Evolutionary conservation across 2,329 filamentous ascomycete species (phyloP), one percentile per base, ranked within the genome.

Genomic region (Metarhizium sp.): DNA sequence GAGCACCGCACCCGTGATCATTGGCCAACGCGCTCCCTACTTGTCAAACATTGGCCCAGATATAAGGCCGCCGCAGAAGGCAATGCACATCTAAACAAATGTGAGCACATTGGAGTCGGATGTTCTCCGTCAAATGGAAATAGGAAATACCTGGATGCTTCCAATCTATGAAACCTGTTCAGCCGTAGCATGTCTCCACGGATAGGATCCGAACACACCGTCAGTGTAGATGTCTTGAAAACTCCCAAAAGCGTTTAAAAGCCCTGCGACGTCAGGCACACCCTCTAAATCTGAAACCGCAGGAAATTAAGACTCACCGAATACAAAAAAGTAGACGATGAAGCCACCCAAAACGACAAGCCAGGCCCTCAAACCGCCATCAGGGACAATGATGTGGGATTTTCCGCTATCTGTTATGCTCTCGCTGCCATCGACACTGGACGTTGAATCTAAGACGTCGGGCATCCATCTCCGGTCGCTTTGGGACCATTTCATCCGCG

Each of bases 221-320:
- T 48, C 42, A 5, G 36, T 59, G 58, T 82, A 84, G 64, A 77
- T 76, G 3, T 74, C 73, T 58, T 83, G 78, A 55, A 79, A 83
- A 3, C 78, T 74, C 3, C 80, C 79, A 57, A 80, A 82, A n/a
- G 76, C 65, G 58, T 71, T 68, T 20, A 67, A n/a, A 14, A 67
- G 54, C 7, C 64, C 65, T 67, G 16, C 2, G 2, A 20, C 10
- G 36, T n/a, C 16, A 20, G 14, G 13, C 42, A 20, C 32, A 32
- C 5, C 45, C 18, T 18, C 14, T 10, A 20, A 4, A 18, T 11
- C 14, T n/a, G 16, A 3, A 18, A 6, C 10, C 20, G 43, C 5
- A 4, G 46, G 8, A 29, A 6, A 29, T 11, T 16, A 11, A 11
- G 32, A 56, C 62, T 14, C 48, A 69, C 67, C 67, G 51, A 69